Conservation (phyloP, 2,329 filamentous ascomycete genomes). For the Pleurostoma richardsiae region DNA sequence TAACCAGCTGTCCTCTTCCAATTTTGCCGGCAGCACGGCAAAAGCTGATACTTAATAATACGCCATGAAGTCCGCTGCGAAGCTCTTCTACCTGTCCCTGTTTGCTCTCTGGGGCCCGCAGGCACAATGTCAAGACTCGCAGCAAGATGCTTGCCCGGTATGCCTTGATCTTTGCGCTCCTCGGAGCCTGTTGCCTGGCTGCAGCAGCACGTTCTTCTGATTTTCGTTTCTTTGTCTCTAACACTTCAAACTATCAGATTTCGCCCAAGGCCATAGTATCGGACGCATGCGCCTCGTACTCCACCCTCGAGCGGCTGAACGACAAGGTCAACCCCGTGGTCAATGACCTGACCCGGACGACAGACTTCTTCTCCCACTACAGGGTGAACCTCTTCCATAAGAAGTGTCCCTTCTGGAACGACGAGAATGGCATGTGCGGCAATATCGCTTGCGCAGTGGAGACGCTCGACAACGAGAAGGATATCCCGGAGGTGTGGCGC, state of each 20-base stretch:
- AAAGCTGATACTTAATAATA: constrained; percentile 3
- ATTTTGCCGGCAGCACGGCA: neutral
- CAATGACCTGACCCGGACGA: constrained; percentile 74
- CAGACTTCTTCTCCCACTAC: constrained; percentile 98
- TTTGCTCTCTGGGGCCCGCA: constrained; percentile 50
- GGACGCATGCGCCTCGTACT: constrained; percentile 92
- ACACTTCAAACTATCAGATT: constrained; percentile 54
- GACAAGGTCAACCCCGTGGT: constrained; percentile 69
- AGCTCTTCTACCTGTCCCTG: constrained; percentile 50
- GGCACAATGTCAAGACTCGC: constrained; percentile 35
- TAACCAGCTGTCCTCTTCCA: neutral
- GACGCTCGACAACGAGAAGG: constrained; percentile 90
- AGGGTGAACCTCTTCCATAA: constrained; percentile 92
- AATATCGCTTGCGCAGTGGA: constrained; percentile 96
- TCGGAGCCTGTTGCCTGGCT: constrained; percentile 13
- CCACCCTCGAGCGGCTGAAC: constrained; percentile 83
- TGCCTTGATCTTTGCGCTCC: constrained; percentile 21
- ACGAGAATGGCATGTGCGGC: constrained; percentile 89
- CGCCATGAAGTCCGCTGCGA: constrained; percentile 47
- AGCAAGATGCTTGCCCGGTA: constrained; percentile 50
- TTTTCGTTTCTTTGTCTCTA: constrained; percentile 27
- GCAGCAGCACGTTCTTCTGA: constrained; percentile 11
- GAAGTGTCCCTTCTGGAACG: constrained; percentile 92
- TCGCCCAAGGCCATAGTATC: constrained; percentile 84
- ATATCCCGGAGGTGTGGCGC: constrained; percentile 88